Base-by-base conservation (phyloP, 2,329 filamentous ascomycete genomes). In the Penicillium griseofulvum region DNA sequence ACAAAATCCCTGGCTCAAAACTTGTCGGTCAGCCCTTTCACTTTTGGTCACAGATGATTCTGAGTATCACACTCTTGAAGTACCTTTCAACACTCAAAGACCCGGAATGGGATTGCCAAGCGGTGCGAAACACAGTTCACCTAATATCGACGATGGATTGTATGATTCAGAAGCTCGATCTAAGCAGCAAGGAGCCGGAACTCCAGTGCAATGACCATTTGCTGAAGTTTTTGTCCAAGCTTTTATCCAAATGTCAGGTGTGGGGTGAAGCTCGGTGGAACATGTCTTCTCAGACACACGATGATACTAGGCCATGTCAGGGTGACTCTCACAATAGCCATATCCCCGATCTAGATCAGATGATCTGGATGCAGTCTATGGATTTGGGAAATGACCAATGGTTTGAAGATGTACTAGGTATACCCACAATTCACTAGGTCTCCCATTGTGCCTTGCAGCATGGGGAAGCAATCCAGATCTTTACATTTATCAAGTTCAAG, bases 21-120 rank as follows among this genome's bases (percentile, higher is more conserved):
- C 59, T 71, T 8, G 41, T 68, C 17, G 71, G 70, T 3, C 60
- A 71, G 3, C 66, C 73, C 0, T 74, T 75, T 49, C 65, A 69
- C 34, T 71, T 73, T 42, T 75, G 72, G 72, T 68, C 69, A 0
- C 71, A 76, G 43, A 66, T 77, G 44, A 64, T 72, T 26, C 66
- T 66, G 6, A 70, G 61, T 33, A 45, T 74, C n/a, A 70, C 67
- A 3, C 58, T 74, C 1, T 60, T 78, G 39, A 72, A 75, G 45
- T 64, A 72, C 22, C 63, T 78, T 8, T 70, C 70, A 0, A 72
- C 67, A 5, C 67, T 76, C 6, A 56, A 67, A 16, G 71, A 77
- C 52, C 73, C 71, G 16, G 69, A 67, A 4, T 77, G 74, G 74
- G 70, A 77, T 56, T 63, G 63, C 17, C 60, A 68, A n/a, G 68